Evolutionary conservation across 805 yeast genomes (phyloP).

Genomic region (Schwanniomyces occidentalis): DNA sequence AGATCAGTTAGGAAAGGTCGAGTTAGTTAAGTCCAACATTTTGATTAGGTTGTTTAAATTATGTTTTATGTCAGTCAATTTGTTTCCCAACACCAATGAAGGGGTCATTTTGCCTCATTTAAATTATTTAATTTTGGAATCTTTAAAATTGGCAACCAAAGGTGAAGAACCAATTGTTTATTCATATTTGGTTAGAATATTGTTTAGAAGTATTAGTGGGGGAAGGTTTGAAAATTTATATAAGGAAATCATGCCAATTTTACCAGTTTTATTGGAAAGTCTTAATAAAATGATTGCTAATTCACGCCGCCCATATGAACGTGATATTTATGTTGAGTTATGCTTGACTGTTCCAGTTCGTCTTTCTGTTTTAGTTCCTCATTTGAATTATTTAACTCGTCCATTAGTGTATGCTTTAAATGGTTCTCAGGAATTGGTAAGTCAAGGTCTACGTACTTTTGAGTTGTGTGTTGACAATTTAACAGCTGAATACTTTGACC

Average conservation of each 20-base stretch:
- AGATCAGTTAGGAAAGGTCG: conserved; percentile 77
- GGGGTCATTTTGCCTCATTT: conserved; percentile 85
- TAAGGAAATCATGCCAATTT: conserved; percentile 87
- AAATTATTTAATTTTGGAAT: conserved; percentile 76
- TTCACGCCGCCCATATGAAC: conserved; percentile 84
- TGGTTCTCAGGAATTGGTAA: conserved; percentile 86
- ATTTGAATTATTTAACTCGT: conserved; percentile 80
- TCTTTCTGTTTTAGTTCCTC: conserved; percentile 90
- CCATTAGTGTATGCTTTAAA: conserved; percentile 90
- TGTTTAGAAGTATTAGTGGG: conserved; percentile 94
- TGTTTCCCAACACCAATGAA: conserved; percentile 87
- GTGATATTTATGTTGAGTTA: conserved; percentile 91
- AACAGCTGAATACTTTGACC: conserved; percentile 96
- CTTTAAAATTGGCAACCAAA: conserved; percentile 74
- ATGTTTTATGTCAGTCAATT: conserved; percentile 92
- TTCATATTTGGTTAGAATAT: conserved; percentile 81
- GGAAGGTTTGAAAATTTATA: conserved; percentile 93
- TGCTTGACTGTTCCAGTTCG: conserved; percentile 96
- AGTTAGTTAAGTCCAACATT: conserved; percentile 74
- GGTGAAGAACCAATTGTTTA: conserved; percentile 91
- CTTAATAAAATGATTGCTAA: conserved; percentile 79
- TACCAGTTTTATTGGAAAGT: conserved; percentile 84
- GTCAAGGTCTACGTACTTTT: conserved; percentile 91
- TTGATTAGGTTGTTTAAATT: conserved; percentile 84
- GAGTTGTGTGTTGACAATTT: conserved; percentile 95